Evolutionary conservation across 2,329 filamentous ascomycete species (phyloP).

Genomic region (Nemania abortiva): DNA sequence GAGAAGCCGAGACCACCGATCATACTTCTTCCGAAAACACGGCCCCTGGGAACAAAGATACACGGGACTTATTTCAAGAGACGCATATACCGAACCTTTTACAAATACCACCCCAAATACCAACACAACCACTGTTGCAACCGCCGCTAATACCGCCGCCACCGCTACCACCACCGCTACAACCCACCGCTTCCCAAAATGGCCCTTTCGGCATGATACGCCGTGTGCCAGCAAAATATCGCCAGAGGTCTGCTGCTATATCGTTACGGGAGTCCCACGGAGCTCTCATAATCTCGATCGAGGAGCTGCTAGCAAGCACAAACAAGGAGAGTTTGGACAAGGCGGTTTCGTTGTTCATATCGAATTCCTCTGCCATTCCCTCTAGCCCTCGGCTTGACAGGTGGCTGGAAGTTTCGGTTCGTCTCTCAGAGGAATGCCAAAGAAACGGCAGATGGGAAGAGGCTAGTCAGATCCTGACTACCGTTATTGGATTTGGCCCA

Average conservation of each 20-base stretch:
- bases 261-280: neutral
- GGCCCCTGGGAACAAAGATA: neutral
- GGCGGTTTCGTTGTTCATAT: conserved; percentile 43
- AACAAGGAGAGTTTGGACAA: conserved; percentile 41
- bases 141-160: neutral
- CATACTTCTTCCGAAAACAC: neutral
- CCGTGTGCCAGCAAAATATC: neutral
- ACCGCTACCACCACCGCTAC: neutral
- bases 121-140: neutral
- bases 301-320: conserved; percentile 23
- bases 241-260: neutral
- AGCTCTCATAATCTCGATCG: conserved; percentile 15
- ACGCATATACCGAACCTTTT: neutral
- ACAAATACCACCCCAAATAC: neutral
- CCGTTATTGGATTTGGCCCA: conserved; percentile 45
- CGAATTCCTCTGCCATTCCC: conserved; percentile 20
- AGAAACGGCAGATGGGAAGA: conserved; percentile 48
- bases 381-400: conserved; percentile 32
- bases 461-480: conserved; percentile 50
- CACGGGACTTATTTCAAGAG: neutral
- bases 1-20: neutral
- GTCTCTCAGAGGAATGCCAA: conserved; percentile 53
- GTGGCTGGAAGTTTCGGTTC: conserved; percentile 48
- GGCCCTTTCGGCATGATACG: neutral
- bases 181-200: neutral